Base-by-base conservation (phyloP, 1,139 yeast genomes). In the Meyerozyma carpophila region DNA sequence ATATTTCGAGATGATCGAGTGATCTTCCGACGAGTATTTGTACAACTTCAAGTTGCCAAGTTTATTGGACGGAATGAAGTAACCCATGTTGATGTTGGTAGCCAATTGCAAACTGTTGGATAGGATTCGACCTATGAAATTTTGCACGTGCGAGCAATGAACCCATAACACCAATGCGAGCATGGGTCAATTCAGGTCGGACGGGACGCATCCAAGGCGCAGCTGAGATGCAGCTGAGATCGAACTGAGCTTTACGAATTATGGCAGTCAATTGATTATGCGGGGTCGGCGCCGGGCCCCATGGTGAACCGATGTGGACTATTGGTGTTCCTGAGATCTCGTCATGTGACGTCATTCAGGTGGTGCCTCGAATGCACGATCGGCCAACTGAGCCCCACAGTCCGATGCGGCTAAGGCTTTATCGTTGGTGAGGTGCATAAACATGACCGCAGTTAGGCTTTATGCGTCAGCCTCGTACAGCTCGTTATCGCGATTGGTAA, bases 1-100 rank as follows among this genome's bases (percentile, higher is more conserved):
- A 57, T 81, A 81, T 59, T 81, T 82, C 20, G 97, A 86, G 24
- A 84, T 70, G 43, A 86, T 63, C 1, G 96, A 89, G 51, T 84
- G 83, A 61, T 91, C 98, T 57, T 85, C 94, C 34, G 95, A 79
- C 4, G 75, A 76, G 56, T 77, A 84, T 69, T 82, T 83, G 72
- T 86, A 86, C 50, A 79, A 68, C 57, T 77, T 79, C 56, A 86
- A 73, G 59, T 84, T 84, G 24, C 70, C 74, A 39, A 86, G 68
- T 53, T 80, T 82, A 44, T 73, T 63, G 42, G 68, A 63, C 28
- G 90, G 88, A 48, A 86, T 76, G 63, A 83, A 86, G 51, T 79
- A 73, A 37, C 95, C 95, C 95, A 86, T 86, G 41, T 38, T 39
- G n/a, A n/a, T n/a, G 3, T 13, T 13, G 14, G 20, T n/a, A 6